Evolutionary conservation across 306 rosid species (phyloP).

Genomic region (Fragaria ananassa): DNA sequence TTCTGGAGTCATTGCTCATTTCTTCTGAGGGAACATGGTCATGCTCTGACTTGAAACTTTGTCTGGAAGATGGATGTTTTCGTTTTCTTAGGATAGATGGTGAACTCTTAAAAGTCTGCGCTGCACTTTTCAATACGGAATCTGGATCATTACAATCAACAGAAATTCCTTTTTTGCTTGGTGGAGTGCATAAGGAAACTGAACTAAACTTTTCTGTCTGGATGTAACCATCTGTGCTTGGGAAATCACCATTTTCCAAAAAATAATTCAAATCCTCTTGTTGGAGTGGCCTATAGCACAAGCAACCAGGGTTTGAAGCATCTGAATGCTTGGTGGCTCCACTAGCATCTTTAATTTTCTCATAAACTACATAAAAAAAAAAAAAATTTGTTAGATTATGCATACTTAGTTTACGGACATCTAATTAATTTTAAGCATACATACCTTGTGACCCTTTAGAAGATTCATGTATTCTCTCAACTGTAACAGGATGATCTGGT

Average conservation of each 20-base stretch:
- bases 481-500: not conserved
- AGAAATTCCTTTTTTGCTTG: constrained; percentile 3
- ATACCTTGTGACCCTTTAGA: constrained; percentile 1
- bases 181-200: constrained; percentile 2
- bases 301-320: constrained; percentile 1
- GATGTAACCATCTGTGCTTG: constrained; percentile 9
- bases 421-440: not conserved
- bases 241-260: constrained; percentile 12
- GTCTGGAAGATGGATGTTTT: not conserved
- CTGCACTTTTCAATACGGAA: constrained; percentile 20
- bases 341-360: not conserved
- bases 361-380: not conserved
- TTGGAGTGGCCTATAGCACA: constrained; percentile 20
- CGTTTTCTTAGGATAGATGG: constrained; percentile 42
- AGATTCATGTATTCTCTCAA: constrained; percentile 1
- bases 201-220: not conserved
- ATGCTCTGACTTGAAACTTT: not conserved
- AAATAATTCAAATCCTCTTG: constrained; percentile 8
- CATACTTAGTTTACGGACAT: not conserved
- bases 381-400: constrained; percentile 1
- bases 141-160: constrained; percentile 2
- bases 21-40: not conserved
- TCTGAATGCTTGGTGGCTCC: not conserved
- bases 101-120: constrained; percentile 19
- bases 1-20: not conserved